These are phyloP conservation scores for Huntiella abstrusa DNA, from an alignment of 2,329 filamentous ascomycete genomes.

Conservation along the genomic window DNA sequence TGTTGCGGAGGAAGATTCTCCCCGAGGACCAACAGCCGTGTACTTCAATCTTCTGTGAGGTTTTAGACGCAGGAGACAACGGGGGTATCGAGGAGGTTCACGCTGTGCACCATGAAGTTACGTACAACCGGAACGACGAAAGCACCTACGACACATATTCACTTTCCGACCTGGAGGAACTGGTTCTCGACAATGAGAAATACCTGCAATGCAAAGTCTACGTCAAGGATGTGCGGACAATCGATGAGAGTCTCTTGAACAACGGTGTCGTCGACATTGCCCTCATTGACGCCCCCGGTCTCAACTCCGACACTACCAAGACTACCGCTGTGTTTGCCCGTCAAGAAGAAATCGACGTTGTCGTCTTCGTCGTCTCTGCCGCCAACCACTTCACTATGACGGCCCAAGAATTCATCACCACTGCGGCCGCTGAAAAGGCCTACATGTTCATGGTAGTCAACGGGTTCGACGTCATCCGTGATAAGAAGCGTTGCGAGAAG, in stretches of 20 bases:
- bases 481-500: conserved; percentile 79
- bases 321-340: conserved; percentile 93
- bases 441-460: conserved; percentile 99
- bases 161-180: conserved; percentile 61
- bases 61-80: conserved; percentile 82
- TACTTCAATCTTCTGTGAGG: conserved; percentile 96
- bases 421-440: conserved; percentile 87
- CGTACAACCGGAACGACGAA: conserved; percentile 80
- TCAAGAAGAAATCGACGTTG: conserved; percentile 96
- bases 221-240: conserved; percentile 69
- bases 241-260: conserved; percentile 86
- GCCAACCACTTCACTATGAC: conserved; percentile 96
- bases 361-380: conserved; percentile 93
- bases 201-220: conserved; percentile 97
- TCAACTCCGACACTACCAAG: conserved; percentile 92
- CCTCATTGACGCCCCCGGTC: conserved; percentile 83
- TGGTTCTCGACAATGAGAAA: conserved; percentile 72
- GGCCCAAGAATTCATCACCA: conserved; percentile 94
- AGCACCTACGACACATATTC: conserved; percentile 80
- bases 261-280: conserved; percentile 97
- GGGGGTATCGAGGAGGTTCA: conserved; percentile 86
- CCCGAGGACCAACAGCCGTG: conserved; percentile 97
- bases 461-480: conserved; percentile 81
- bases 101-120: conserved; percentile 63
- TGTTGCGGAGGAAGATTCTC: conserved; percentile 75